Conservation (phyloP, 2,329 filamentous ascomycete species). For the Botrytis pseudocinerea region DNA sequence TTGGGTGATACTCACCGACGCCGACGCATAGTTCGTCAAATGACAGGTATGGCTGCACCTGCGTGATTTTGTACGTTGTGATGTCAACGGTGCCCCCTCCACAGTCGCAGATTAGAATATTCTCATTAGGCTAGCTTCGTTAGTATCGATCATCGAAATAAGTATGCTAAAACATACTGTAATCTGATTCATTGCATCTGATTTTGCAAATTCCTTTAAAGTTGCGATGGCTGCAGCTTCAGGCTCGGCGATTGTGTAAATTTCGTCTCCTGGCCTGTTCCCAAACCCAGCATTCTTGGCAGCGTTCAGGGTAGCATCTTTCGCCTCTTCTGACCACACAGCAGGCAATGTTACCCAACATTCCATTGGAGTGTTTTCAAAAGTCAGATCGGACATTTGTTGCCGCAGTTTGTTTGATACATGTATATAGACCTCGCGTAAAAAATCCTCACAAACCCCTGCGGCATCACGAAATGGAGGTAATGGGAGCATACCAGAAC, state of each 20-base stretch:
- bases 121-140: conserved; percentile 25
- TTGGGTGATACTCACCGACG: neutral
- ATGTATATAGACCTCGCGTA: conserved; percentile 29
- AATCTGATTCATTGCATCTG: conserved; percentile 25
- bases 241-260: conserved; percentile 36
- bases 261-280: conserved; percentile 24
- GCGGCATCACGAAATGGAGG: conserved; percentile 28
- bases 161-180: conserved; percentile 21
- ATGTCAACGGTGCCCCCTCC: conserved; percentile 37
- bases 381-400: conserved; percentile 25
- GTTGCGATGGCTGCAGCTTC: conserved; percentile 36
- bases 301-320: conserved; percentile 32
- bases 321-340: conserved; percentile 35
- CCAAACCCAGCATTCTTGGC: conserved; percentile 34
- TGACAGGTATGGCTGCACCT: conserved; percentile 25
- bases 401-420: conserved; percentile 23
- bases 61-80: conserved; percentile 32
- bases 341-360: conserved; percentile 37
- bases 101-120: conserved; percentile 35
- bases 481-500: conserved; percentile 26
- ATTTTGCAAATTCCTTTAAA: conserved; percentile 24
- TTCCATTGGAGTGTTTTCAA: conserved; percentile 31
- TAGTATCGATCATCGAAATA: neutral
- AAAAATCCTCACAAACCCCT: conserved; percentile 34
- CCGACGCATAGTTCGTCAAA: conserved; percentile 34